Conservation (phyloP, 2,329 filamentous ascomycete species). For the Colletotrichum sp. region DNA sequence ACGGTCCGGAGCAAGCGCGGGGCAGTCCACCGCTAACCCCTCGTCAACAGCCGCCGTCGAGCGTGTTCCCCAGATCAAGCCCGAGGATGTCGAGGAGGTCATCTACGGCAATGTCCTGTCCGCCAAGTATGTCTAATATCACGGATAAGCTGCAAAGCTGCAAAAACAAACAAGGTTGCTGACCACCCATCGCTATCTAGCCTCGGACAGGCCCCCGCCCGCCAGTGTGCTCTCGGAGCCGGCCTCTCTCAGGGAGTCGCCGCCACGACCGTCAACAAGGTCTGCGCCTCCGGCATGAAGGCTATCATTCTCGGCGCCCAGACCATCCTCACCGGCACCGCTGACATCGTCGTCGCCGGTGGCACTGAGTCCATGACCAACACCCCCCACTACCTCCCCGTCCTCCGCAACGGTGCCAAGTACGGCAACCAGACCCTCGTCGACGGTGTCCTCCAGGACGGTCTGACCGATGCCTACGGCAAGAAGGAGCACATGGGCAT, state of each 20-base stretch:
- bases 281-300: constrained; percentile 95
- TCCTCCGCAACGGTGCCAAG: constrained; percentile 85
- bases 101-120: constrained; percentile 98
- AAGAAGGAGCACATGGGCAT: constrained; percentile 98
- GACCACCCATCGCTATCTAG: constrained; percentile 47
- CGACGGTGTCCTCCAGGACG: constrained; percentile 93
- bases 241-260: constrained; percentile 82
- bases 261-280: constrained; percentile 97
- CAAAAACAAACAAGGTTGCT: background rate
- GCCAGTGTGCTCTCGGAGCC: constrained; percentile 90
- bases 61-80: constrained; percentile 84
- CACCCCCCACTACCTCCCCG: constrained; percentile 92
- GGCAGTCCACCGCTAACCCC: constrained; percentile 8
- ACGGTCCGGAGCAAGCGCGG: background rate
- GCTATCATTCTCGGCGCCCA: constrained; percentile 93
- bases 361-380: constrained; percentile 99
- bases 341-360: constrained; percentile 89
- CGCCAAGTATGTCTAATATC: constrained; percentile 71
- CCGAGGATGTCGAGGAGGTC: constrained; percentile 91
- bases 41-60: constrained; percentile 71
- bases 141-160: background rate
- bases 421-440: constrained; percentile 90
- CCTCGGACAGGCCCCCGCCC: constrained; percentile 93
- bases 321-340: constrained; percentile 96
- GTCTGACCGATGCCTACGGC: constrained; percentile 88